A percentile compares a stretch with the other conserved stretches of the same genome.
phyloP scores from a whole-genome alignment of 345 rosid species.

The Theobroma cacao region DNA sequence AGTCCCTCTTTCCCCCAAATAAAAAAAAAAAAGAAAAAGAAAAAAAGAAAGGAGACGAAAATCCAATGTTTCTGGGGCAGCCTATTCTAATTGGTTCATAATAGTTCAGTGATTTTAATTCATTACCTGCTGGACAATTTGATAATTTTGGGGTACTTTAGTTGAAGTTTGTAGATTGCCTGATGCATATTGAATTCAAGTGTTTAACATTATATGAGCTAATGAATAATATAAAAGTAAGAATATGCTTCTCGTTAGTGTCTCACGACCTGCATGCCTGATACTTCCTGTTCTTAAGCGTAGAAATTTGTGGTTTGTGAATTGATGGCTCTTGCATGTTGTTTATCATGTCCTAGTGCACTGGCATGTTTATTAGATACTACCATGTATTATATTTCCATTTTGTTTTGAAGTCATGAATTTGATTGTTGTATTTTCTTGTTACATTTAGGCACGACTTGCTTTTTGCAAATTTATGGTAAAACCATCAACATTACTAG shows the following conservation, averaged over 20 bases:
- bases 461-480: constrained; percentile 99
- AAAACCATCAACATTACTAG: constrained; percentile 76
- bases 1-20: too few relatives aligned
- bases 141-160: neutral
- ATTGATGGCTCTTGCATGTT: neutral
- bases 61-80: neutral
- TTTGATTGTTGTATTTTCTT: constrained; percentile 4
- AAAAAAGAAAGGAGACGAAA: too few relatives aligned
- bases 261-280: neutral
- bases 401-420: neutral
- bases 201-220: neutral
- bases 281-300: neutral
- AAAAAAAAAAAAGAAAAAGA: too few relatives aligned
- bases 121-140: neutral
- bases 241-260: neutral
- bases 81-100: neutral
- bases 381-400: neutral
- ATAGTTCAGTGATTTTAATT: neutral
- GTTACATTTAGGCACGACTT: constrained; percentile 71
- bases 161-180: neutral
- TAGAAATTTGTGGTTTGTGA: neutral
- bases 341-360: neutral
- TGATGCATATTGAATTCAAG: neutral
- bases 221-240: neutral
- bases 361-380: neutral